phyloP scores from a whole-genome alignment of 495 filamentous ascomycete species.

The Aspergillus egyptiacus region DNA sequence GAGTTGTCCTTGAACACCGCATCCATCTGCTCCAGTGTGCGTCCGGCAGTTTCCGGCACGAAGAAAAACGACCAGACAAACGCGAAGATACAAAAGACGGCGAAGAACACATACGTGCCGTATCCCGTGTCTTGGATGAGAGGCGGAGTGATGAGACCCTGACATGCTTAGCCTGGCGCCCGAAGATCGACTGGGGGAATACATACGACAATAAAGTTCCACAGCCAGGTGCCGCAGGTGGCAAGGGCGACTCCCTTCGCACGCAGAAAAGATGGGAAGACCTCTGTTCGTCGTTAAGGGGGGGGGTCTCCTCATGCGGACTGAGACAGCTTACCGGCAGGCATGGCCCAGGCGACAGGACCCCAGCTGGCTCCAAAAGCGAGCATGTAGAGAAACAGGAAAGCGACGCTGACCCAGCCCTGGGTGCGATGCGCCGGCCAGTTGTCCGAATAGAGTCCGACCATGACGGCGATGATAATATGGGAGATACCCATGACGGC shows the following conservation, averaged over 20 bases:
- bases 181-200: background rate
- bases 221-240: slow-evolving; percentile 51
- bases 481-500: slow-evolving; percentile 45
- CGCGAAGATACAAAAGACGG: slow-evolving; percentile 50
- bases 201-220: slow-evolving; percentile 51
- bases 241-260: slow-evolving; percentile 49
- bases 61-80: slow-evolving; percentile 49
- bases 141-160: slow-evolving; percentile 49
- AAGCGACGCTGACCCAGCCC: slow-evolving; percentile 46
- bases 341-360: slow-evolving; percentile 43
- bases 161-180: background rate
- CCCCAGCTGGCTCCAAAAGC: slow-evolving; percentile 46
- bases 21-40: slow-evolving; percentile 55
- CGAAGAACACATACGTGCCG: slow-evolving; percentile 53
- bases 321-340: slow-evolving; percentile 29
- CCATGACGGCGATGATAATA: slow-evolving; percentile 46
- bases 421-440: slow-evolving; percentile 40
- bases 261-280: slow-evolving; percentile 46
- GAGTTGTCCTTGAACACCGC: slow-evolving; percentile 44
- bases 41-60: slow-evolving; percentile 53
- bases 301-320: too few relatives aligned
- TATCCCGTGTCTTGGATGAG: slow-evolving; percentile 50
- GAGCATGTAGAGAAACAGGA: slow-evolving; percentile 45
- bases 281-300: slow-evolving; percentile 23
- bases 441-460: slow-evolving; percentile 37